Conservation (phyloP, 2,329 filamentous ascomycete species). For the Monosporascus sp. region DNA sequence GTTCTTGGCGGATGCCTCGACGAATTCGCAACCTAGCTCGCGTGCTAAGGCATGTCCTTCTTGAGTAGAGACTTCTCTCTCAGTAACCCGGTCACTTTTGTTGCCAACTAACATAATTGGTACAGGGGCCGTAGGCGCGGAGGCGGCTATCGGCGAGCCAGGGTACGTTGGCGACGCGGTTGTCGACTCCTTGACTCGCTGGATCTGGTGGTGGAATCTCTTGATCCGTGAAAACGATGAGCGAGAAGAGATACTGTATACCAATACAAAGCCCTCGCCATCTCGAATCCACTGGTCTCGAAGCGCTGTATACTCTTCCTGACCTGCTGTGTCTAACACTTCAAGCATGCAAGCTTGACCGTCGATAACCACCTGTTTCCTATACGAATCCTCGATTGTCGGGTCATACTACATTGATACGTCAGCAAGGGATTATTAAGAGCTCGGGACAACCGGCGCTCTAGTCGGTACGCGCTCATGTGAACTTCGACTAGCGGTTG, state of each 20-base stretch:
- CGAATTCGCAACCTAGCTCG: constrained; percentile 91
- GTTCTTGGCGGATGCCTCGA: constrained; percentile 95
- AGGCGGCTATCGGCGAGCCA: constrained; percentile 62
- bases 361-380: constrained; percentile 90
- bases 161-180: constrained; percentile 71
- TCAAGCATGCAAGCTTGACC: constrained; percentile 95
- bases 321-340: constrained; percentile 92
- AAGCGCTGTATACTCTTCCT: constrained; percentile 96
- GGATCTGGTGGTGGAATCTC: constrained; percentile 93
- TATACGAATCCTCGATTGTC: constrained; percentile 82
- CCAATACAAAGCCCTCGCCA: constrained; percentile 93
- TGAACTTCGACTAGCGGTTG: neutral
- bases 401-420: constrained; percentile 62
- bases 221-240: constrained; percentile 93
- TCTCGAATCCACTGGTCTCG: constrained; percentile 98
- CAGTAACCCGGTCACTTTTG: constrained; percentile 94
- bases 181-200: constrained; percentile 90
- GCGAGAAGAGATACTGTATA: constrained; percentile 97
- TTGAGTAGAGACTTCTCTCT: constrained; percentile 93
- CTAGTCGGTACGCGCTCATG: neutral
- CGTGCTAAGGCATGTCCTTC: constrained; percentile 89
- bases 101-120: constrained; percentile 98
- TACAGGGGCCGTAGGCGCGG: constrained; percentile 60
- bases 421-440: constrained; percentile 9
- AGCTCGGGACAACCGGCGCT: neutral